Percentiles rank a stretch among this genome's conserved stretches.
Evolutionary conservation across 2,329 filamentous ascomycete genomes (phyloP).

Genomic region (Domatiomyces catenatus): DNA sequence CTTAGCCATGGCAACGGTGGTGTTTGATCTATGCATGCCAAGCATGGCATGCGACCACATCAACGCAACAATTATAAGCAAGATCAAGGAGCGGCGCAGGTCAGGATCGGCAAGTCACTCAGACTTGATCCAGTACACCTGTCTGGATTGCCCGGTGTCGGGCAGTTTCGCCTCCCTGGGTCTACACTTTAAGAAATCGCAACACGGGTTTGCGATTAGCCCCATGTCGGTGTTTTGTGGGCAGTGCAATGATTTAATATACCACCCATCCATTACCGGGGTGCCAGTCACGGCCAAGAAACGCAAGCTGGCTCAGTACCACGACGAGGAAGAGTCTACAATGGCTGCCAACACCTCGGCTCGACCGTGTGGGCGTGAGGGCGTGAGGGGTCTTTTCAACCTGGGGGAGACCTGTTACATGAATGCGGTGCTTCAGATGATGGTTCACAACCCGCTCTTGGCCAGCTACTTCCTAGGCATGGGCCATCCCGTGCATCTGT

Average conservation of each 20-base stretch:
- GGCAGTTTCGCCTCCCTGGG: constrained; percentile 12
- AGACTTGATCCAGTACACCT: constrained; percentile 15
- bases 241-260: constrained; percentile 14
- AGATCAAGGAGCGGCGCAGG: constrained; percentile 8
- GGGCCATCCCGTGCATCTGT: constrained; percentile 67
- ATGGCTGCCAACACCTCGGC: constrained; percentile 21
- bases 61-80: constrained; percentile 8
- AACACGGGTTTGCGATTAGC: constrained; percentile 14
- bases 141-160: constrained; percentile 10
- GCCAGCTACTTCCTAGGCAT: constrained; percentile 85
- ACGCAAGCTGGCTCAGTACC: constrained; percentile 24
- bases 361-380: constrained; percentile 71
- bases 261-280: constrained; percentile 10
- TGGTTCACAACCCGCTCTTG: constrained; percentile 84
- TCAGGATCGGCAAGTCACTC: constrained; percentile 4
- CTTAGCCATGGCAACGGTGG: neutral
- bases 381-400: constrained; percentile 85
- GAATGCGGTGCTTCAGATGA: constrained; percentile 84
- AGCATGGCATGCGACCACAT: constrained; percentile 13
- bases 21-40: neutral
- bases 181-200: constrained; percentile 12
- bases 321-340: constrained; percentile 44
- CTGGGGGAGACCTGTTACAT: constrained; percentile 98
- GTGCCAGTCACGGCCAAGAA: constrained; percentile 18
- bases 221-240: constrained; percentile 14